Percentiles rank a stretch among this genome's conserved stretches.
Evolutionary conservation across 495 filamentous ascomycete genomes (phyloP).

Genomic region (Aspergillus bridgeri): DNA sequence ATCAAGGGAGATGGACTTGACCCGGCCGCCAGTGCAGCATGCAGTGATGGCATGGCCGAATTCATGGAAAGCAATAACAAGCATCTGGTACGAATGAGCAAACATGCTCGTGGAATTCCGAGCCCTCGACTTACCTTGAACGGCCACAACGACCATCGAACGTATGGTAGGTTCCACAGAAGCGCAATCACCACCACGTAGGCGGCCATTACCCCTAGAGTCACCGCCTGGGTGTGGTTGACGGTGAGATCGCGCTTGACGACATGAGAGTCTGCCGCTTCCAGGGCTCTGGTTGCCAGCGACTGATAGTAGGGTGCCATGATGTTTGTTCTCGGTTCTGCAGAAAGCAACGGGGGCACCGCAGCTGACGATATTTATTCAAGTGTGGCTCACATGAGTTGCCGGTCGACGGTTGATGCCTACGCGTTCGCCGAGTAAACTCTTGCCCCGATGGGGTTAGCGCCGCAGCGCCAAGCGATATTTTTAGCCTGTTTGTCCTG

Average conservation of each 20-base stretch:
- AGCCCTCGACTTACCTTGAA: conserved; percentile 60
- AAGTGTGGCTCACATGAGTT: background rate
- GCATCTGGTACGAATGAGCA: conserved; percentile 50
- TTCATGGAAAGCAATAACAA: conserved; percentile 82
- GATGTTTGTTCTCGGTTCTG: background rate
- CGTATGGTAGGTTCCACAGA: conserved; percentile 75
- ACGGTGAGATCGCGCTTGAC: conserved; percentile 56
- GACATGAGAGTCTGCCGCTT: conserved; percentile 28
- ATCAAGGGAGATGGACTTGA: conserved; percentile 69
- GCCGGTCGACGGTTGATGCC: too few relatives aligned
- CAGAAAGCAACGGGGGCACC: background rate
- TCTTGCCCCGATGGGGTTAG: conserved; percentile 15
- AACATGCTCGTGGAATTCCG: too few relatives aligned
- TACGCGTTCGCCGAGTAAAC: conserved; percentile 21
- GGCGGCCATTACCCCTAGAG: conserved; percentile 62
- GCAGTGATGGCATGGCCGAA: conserved; percentile 75
- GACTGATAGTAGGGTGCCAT: conserved; percentile 34
- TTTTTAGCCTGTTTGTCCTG: too few relatives aligned
- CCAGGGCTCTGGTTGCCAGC: conserved; percentile 22
- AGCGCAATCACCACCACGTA: conserved; percentile 73
- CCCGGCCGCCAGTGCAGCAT: conserved; percentile 66
- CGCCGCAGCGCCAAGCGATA: conserved; percentile 13
- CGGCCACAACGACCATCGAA: conserved; percentile 72
- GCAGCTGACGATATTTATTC: background rate
- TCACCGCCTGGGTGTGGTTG: conserved; percentile 68